Evolutionary conservation across 1,139 yeast genomes (phyloP).

Genomic region (Keqinozyma sinolaborantium): DNA sequence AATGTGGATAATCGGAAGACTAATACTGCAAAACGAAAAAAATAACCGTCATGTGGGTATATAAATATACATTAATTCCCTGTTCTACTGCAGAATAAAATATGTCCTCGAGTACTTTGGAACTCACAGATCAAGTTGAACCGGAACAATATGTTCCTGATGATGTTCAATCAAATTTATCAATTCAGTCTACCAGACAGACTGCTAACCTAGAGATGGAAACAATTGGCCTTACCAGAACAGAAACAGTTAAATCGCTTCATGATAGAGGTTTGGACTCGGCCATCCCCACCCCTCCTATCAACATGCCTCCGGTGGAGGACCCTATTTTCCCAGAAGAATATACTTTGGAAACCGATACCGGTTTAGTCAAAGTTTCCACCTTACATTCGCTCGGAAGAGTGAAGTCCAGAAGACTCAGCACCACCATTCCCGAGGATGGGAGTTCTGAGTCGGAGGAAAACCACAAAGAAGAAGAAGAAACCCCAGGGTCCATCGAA

Average conservation of each 20-base stretch:
- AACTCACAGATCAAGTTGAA: constrained; percentile 4
- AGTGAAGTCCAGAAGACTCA: constrained; percentile 29
- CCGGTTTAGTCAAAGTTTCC: constrained; percentile 79
- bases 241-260: constrained; percentile 71
- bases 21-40: too few species aligned
- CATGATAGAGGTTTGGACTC: constrained; percentile 58
- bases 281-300: constrained; percentile 51
- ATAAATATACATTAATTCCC: too few species aligned
- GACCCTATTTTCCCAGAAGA: constrained; percentile 87
- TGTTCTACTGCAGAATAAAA: constrained; percentile 3
- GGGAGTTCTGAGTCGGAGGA: constrained; percentile 7
- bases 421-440: neutral
- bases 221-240: constrained; percentile 21
- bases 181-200: constrained; percentile 12
- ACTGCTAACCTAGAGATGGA: constrained; percentile 4
- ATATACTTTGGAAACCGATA: constrained; percentile 78
- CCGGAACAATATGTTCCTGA: constrained; percentile 10
- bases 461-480: constrained; percentile 13
- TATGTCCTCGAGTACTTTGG: constrained; percentile 7
- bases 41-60: too few species aligned
- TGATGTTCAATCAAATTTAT: constrained; percentile 35
- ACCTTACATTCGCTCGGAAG: constrained; percentile 71
- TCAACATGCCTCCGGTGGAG: constrained; percentile 59
- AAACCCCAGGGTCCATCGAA: constrained; percentile 11
- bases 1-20: neutral